phyloP scores from a whole-genome alignment of 768 basidiomycete genomes.

The Cyathus striatus region DNA sequence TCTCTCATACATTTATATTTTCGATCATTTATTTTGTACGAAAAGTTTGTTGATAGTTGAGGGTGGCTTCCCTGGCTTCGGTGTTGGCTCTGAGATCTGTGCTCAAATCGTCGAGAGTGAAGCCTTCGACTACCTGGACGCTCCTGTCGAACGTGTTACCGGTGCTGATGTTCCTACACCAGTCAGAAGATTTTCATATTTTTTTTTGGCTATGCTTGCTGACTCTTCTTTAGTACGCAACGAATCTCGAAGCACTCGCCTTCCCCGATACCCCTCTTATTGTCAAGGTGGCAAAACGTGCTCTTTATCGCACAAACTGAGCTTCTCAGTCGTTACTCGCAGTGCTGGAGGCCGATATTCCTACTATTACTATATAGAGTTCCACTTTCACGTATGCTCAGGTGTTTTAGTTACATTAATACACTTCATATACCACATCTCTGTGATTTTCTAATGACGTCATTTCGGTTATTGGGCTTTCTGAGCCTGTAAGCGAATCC shows the following conservation, averaged over 20 bases:
- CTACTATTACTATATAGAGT: conserved; percentile 6
- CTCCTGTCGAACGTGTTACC: conserved; percentile 95
- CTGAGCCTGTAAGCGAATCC: conserved; percentile 56
- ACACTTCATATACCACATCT: conserved; percentile 14
- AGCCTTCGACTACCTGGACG: conserved; percentile 97
- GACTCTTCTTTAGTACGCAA: conserved; percentile 80
- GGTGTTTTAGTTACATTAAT: conserved; percentile 23
- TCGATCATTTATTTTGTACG: background rate
- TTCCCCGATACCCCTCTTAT: conserved; percentile 94
- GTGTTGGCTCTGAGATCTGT: conserved; percentile 97
- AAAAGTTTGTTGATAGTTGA: conserved; percentile 86
- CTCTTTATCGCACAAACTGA: conserved; percentile 85
- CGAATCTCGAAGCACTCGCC: conserved; percentile 80
- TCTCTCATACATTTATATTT: background rate
- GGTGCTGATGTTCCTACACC: conserved; percentile 98
- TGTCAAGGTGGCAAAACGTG: conserved; percentile 92
- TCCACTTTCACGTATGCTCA: conserved; percentile 18
- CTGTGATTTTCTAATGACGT: background rate
- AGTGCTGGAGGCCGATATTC: background rate
- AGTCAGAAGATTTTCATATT: too few species aligned
- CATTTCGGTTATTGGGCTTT: background rate
- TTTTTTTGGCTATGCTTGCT: too few species aligned
- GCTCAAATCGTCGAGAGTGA: conserved; percentile 97
- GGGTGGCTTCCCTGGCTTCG: conserved; percentile 97
- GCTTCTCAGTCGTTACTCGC: conserved; percentile 2